Conservation (phyloP, 1,284 basidiomycete genomes). For the Ceratobasidium sp. region DNA sequence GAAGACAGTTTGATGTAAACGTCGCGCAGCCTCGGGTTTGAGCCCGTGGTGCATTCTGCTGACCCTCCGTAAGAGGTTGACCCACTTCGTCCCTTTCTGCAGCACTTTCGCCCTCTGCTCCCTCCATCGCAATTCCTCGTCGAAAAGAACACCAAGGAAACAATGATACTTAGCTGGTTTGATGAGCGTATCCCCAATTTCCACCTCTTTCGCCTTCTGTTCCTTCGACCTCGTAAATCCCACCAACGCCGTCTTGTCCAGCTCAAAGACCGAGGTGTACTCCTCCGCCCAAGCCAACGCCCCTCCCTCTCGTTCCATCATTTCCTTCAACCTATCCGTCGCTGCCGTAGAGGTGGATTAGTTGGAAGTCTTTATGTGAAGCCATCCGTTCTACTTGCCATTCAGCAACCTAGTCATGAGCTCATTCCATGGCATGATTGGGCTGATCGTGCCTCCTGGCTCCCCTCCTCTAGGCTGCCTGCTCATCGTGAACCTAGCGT, state of each 20-base stretch:
- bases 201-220: neutral
- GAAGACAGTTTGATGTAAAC: conserved; percentile 15
- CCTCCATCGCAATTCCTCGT: conserved; percentile 42
- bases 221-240: neutral
- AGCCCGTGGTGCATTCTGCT: neutral
- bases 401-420: neutral
- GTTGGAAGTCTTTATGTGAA: neutral
- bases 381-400: neutral
- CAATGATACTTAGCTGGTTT: conserved; percentile 6
- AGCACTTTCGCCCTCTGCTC: conserved; percentile 35
- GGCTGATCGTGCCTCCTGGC: neutral
- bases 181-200: conserved; percentile 2
- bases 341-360: neutral
- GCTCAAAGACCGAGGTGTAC: conserved; percentile 9
- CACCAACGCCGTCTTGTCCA: conserved; percentile 24
- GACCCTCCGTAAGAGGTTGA: neutral
- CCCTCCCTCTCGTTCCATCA: conserved; percentile 29
- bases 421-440: neutral
- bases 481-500: neutral
- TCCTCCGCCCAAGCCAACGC: conserved; percentile 7
- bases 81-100: conserved; percentile 2
- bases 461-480: too few relatives aligned
- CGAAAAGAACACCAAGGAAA: conserved; percentile 47
- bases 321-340: neutral
- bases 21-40: neutral